phyloP scores from a whole-genome alignment of 352 stramenopile species.

The Phytopythium montanum region DNA sequence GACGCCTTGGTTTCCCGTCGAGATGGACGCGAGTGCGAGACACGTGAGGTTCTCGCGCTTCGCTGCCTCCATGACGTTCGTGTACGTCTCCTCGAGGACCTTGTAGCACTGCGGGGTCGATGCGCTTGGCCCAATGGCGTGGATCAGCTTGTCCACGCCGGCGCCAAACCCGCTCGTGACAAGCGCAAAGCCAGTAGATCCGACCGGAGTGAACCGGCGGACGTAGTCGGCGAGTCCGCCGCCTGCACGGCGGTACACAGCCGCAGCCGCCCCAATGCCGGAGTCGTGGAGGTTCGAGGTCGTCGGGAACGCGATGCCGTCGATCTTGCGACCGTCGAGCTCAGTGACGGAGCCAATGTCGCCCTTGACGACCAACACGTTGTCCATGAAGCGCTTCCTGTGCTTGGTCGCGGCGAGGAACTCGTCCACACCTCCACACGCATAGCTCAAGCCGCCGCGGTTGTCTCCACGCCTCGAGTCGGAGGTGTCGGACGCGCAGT shows the following conservation, averaged over 20 bases:
- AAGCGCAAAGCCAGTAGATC: conserved; percentile 25
- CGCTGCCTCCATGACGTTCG: conserved; percentile 29
- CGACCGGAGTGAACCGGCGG: conserved; percentile 13
- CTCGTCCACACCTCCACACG: not conserved
- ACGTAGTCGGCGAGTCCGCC: not conserved
- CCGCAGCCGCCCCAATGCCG: conserved; percentile 33
- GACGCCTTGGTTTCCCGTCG: conserved; percentile 54
- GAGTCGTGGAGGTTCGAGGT: conserved; percentile 34
- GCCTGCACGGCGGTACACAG: conserved; percentile 43
- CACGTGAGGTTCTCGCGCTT: conserved; percentile 39
- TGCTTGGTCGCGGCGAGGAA: not conserved
- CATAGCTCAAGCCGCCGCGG: no score
- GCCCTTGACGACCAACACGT: conserved; percentile 5
- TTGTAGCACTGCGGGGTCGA: conserved; percentile 18
- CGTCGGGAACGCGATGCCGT: conserved; percentile 51
- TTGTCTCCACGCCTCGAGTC: no score
- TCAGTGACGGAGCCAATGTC: conserved; percentile 30
- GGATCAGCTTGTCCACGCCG: conserved; percentile 52
- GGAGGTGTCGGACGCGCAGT: no score
- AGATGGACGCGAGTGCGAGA: conserved; percentile 62
- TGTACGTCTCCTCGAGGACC: conserved; percentile 26
- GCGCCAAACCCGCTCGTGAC: conserved; percentile 47
- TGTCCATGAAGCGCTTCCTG: not conserved
- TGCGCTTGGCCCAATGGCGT: conserved; percentile 42
- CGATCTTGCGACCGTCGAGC: conserved; percentile 24